Evolutionary conservation across 495 filamentous ascomycete genomes (phyloP), one percentile per base, ranked within the genome.

Genomic region (Annulohypoxylon stygium): DNA sequence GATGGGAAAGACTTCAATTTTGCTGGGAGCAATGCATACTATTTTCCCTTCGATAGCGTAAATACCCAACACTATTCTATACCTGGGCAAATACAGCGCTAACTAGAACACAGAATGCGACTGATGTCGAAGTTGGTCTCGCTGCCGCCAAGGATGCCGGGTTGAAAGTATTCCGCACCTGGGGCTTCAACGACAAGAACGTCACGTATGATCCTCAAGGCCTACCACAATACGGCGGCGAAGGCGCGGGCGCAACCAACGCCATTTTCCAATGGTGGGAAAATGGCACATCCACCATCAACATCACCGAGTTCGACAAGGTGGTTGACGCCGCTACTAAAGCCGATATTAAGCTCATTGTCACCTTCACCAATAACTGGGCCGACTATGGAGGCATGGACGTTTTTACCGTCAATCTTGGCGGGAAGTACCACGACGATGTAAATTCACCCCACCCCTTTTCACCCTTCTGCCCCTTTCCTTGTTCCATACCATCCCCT

Each of bases 21-120:
- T 79, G 88, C 90, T 2, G 92, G 92, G 2, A 90, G 88, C 26
- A 93, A 94, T 76, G 81, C 88, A 7, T 94, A 93, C 79, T 93
- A 91, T 84, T 87, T 93, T 34, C 85, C 86, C 0, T 93, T 92
- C 73, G 78, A 76, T 30, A 82, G 79, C 30, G 84, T 85, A 20
- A 7, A 79, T 4, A 54, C n/a, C 43, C 16, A 3, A 11, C 48
- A 26, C 14, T 1, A 14, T 4, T 11, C 50, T 14, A 0, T 12
- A 7, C 5, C 3, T 1, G 25, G 20, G 5, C 0, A 0, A 14
- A 4, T 2, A 30, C 7, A 33, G n/a, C 11, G 12, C 50, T 74
- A 61, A 74, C 26, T 1, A 54, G 2, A 5, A 11, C 11, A 16
- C 30, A 86, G 67, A 85, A 87, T 70, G 82, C 88, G 69, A 74